phyloP scores from a whole-genome alignment of 345 rosid species.

The Crucihimalaya himalaica region DNA sequence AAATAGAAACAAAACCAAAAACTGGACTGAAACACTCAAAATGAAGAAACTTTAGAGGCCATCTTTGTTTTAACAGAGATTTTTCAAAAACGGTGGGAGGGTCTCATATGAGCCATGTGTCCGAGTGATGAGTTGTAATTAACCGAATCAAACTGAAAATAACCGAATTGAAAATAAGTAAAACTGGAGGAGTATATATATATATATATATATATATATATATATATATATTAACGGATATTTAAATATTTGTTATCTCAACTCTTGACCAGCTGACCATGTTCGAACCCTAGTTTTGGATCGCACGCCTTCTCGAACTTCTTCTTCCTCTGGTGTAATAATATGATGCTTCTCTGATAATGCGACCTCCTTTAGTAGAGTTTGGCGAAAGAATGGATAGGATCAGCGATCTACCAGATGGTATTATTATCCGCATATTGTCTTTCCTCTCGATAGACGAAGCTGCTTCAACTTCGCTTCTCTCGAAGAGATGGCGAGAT shows the following conservation, averaged over 20 bases:
- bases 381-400: not conserved
- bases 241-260: not conserved
- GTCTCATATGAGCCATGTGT: too few relatives aligned
- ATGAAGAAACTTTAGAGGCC: not conserved
- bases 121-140: not conserved
- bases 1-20: not conserved
- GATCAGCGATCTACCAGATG: constrained; percentile 10
- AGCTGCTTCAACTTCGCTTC: constrained; percentile 14
- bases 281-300: not conserved
- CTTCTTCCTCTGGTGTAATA: not conserved
- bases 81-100: too few relatives aligned
- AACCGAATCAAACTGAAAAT: not conserved
- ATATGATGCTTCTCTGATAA: not conserved
- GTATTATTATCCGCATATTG: not conserved
- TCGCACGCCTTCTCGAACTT: not conserved
- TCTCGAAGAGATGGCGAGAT: constrained; percentile 2
- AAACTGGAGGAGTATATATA: too few relatives aligned
- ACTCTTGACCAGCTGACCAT: not conserved
- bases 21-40: not conserved
- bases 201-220: too few relatives aligned
- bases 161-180: not conserved
- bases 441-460: not conserved
- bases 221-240: not conserved
- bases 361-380: not conserved
- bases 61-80: too few relatives aligned